phyloP scores from a whole-genome alignment of 2,329 filamentous ascomycete species.

The Trichophyton simii region DNA sequence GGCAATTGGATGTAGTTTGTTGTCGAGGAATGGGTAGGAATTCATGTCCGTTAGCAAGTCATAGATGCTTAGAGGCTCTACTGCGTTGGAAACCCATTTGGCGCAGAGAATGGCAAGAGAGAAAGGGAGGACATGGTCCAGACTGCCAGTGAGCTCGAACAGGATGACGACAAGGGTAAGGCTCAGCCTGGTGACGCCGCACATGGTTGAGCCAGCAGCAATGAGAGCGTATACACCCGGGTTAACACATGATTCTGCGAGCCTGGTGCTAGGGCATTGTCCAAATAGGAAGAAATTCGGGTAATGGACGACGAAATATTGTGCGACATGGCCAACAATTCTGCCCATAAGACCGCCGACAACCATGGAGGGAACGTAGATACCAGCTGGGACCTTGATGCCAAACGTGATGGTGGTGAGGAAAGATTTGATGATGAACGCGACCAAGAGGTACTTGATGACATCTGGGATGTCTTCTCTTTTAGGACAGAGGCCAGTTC shows the following conservation, averaged over 20 bases:
- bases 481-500: slow-evolving; percentile 68
- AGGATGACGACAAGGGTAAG: slow-evolving; percentile 90
- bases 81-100: slow-evolving; percentile 96
- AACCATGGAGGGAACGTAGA: slow-evolving; percentile 98
- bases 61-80: slow-evolving; percentile 93
- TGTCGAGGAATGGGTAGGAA: slow-evolving; percentile 92
- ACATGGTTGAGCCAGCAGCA: slow-evolving; percentile 94
- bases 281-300: slow-evolving; percentile 62
- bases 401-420: slow-evolving; percentile 87
- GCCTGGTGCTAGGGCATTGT: slow-evolving; percentile 53
- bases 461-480: slow-evolving; percentile 67
- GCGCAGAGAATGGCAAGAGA: slow-evolving; percentile 81
- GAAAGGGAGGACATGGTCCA: slow-evolving; percentile 91
- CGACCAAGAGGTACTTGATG: slow-evolving; percentile 56
- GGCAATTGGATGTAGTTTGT: slow-evolving; percentile 84
- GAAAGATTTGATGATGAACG: slow-evolving; percentile 80
- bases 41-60: slow-evolving; percentile 95
- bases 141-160: slow-evolving; percentile 86
- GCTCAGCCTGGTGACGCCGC: slow-evolving; percentile 83
- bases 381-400: slow-evolving; percentile 90
- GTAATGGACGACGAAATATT: slow-evolving; percentile 64
- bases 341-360: slow-evolving; percentile 86
- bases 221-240: slow-evolving; percentile 95
- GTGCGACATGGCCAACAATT: slow-evolving; percentile 71
- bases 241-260: slow-evolving; percentile 73